Percentiles rank a stretch among this genome's conserved stretches.
Evolutionary conservation across 2,329 filamentous ascomycete genomes (phyloP).

Genomic region (Pseudogymnoascus sp.): DNA sequence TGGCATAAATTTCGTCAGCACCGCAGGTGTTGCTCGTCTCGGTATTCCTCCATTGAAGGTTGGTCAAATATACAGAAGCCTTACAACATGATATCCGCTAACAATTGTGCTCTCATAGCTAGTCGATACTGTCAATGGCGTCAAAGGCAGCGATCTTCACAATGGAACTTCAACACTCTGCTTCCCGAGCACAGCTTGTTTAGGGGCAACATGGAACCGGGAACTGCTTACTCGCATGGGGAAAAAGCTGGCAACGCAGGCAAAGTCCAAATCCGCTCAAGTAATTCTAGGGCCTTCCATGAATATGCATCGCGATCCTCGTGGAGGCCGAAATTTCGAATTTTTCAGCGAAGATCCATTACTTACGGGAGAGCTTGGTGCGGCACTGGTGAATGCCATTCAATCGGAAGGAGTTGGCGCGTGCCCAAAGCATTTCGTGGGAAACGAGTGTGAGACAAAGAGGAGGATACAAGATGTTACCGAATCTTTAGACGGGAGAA

Average conservation of each 20-base stretch:
- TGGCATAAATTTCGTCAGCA: slow-evolving; percentile 25
- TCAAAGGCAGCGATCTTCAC: slow-evolving; percentile 12
- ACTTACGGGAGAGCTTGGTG: slow-evolving; percentile 27
- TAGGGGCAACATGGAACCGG: slow-evolving; percentile 27
- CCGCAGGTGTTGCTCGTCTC: slow-evolving; percentile 23
- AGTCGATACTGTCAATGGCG: slow-evolving; percentile 15
- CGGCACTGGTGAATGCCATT: slow-evolving; percentile 18
- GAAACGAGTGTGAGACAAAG: slow-evolving; percentile 28
- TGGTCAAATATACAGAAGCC: slow-evolving; percentile 1
- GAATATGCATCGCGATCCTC: slow-evolving; percentile 19
- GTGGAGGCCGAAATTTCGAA: slow-evolving; percentile 28
- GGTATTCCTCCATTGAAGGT: slow-evolving; percentile 27
- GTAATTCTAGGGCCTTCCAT: slow-evolving; percentile 17
- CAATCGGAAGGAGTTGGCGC: slow-evolving; percentile 27
- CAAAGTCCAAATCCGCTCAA: slow-evolving; percentile 22
- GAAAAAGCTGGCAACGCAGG: slow-evolving; percentile 24
- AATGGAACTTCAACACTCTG: slow-evolving; percentile 12
- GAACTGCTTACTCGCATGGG: slow-evolving; percentile 24
- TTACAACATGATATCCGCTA: neutral
- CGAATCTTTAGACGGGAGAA: slow-evolving; percentile 23
- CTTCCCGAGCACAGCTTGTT: slow-evolving; percentile 1
- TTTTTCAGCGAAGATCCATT: slow-evolving; percentile 27
- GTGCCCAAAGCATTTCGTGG: slow-evolving; percentile 29
- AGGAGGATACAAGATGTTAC: slow-evolving; percentile 24
- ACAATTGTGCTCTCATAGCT: neutral